Percentiles rank a stretch among this genome's conserved stretches.
Evolutionary conservation across 2,329 filamentous ascomycete genomes (phyloP).

Genomic region (Apiospora hydei): DNA sequence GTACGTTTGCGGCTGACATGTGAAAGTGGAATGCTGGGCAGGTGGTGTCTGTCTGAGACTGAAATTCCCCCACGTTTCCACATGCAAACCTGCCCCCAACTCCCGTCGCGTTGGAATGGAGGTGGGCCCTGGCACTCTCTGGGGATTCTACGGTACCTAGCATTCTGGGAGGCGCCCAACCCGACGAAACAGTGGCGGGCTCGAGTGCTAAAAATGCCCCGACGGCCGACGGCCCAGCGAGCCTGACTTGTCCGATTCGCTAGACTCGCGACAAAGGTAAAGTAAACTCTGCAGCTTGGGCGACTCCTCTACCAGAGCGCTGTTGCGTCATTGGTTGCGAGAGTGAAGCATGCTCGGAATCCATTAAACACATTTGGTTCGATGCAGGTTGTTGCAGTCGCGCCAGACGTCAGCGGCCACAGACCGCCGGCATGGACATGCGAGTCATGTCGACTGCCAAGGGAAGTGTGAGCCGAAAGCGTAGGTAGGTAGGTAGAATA

Average conservation of each 20-base stretch:
- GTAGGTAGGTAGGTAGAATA: not conserved
- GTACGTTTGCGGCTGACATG: conserved; percentile 22
- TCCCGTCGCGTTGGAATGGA: conserved; percentile 5
- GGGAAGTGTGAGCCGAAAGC: not conserved
- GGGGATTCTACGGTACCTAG: too few species aligned
- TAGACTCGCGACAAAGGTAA: not conserved
- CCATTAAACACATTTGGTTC: not conserved
- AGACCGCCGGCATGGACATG: not conserved
- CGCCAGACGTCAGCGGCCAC: not conserved
- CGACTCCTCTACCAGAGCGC: not conserved
- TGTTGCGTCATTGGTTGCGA: not conserved
- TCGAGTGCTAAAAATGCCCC: not conserved
- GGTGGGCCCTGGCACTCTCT: not conserved
- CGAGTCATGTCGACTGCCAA: conserved; percentile 5
- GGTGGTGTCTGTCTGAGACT: not conserved
- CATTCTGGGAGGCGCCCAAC: not conserved
- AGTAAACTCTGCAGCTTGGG: not conserved
- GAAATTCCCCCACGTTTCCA: not conserved
- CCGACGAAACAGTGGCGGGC: not conserved
- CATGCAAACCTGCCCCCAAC: not conserved
- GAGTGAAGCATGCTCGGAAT: not conserved
- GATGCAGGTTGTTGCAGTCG: not conserved
- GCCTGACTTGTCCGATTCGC: not conserved
- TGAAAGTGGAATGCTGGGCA: conserved; percentile 22
- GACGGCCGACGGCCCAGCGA: not conserved